phyloP scores from a whole-genome alignment of 2,329 filamentous ascomycete genomes.

The Colletotrichum euphorbiae region DNA sequence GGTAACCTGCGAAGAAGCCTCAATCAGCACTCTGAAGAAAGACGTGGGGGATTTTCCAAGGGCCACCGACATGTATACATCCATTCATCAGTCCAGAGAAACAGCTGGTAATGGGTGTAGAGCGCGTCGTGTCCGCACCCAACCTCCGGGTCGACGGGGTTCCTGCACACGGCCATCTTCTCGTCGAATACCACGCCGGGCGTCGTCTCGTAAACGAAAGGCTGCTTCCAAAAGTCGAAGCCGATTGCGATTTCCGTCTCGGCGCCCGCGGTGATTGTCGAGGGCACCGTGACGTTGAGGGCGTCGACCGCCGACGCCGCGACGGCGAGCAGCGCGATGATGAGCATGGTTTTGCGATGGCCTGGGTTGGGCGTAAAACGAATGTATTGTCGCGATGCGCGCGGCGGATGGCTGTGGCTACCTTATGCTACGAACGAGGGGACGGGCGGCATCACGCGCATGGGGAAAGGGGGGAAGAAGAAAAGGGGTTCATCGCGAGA shows the following conservation, averaged over 20 bases:
- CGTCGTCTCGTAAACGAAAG: slow-evolving; percentile 25
- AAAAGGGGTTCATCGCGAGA: slow-evolving; percentile 7
- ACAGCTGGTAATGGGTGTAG: slow-evolving; percentile 29
- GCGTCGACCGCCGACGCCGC: slow-evolving; percentile 5
- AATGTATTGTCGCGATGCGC: background rate
- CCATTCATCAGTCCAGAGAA: slow-evolving; percentile 12
- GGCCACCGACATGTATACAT: slow-evolving; percentile 4
- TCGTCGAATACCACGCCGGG: background rate
- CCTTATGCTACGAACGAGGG: background rate
- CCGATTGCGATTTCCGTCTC: slow-evolving; percentile 27
- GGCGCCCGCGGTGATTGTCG: slow-evolving; percentile 7
- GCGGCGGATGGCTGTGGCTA: fast-evolving
- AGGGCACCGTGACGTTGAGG: slow-evolving; percentile 13
- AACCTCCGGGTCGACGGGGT: slow-evolving; percentile 9
- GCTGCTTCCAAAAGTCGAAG: slow-evolving; percentile 26
- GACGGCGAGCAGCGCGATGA: background rate
- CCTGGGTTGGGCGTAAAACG: background rate
- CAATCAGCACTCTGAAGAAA: background rate
- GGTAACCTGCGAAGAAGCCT: slow-evolving; percentile 2
- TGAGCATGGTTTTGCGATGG: background rate
- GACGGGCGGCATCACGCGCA: background rate
- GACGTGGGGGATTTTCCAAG: no score
- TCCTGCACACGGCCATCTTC: slow-evolving; percentile 15
- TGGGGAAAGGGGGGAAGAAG: background rate
- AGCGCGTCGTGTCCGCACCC: slow-evolving; percentile 16